Base-by-base conservation (phyloP, 2,329 filamentous ascomycete genomes). In the Fusarium mundagurra region DNA sequence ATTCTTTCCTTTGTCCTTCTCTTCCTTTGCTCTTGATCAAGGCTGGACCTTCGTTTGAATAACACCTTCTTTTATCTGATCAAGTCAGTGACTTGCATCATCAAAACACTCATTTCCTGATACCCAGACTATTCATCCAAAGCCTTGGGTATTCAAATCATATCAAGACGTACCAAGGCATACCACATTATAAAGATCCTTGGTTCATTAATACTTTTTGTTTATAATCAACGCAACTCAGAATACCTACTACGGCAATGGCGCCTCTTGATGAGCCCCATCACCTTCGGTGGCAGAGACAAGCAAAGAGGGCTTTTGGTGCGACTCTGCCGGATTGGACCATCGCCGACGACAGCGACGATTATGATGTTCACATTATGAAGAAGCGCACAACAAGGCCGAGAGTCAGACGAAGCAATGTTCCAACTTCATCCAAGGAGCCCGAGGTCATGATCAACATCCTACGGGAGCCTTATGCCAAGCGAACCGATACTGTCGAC, bases 291-390 rank as follows among this genome's bases (percentile, higher is more conserved):
- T 77, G 75, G 75, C 69, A 76, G 38, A 62, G 58, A 44, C 64
- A 74, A 58, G 67, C 64, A 41, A 72, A 70, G 61, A 71, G 67
- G 38, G 69, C 60, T 48, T 67, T 73, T 43, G 64, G 67, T 24
- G 66, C 65, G 50, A 57, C 58, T 41, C 58, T 78, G 13, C 77
- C 77, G 5, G 62, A 69, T 13, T 81, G 80, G 80, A 81, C 80
- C 20, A 71, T 70, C 29, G 78, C 66, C n/a, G 80, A 81, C 45
- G 76, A 77, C 31, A 68, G 53, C 51, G 72, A 77, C 33, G 61
- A 76, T 45, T 66, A 78, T 69, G 72, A 76, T 24, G 68, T 71
- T 54, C 62, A 65, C 38, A 66, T 66, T 34, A 69, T 68, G 64
- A 77, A 54, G 45, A 78, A 53, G 24, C 74, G 62, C 22, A 68